A percentile compares a stretch with the other conserved stretches of the same genome.
phyloP scores from a whole-genome alignment of 2,329 filamentous ascomycete genomes.

The Rutstroemia sp. region DNA sequence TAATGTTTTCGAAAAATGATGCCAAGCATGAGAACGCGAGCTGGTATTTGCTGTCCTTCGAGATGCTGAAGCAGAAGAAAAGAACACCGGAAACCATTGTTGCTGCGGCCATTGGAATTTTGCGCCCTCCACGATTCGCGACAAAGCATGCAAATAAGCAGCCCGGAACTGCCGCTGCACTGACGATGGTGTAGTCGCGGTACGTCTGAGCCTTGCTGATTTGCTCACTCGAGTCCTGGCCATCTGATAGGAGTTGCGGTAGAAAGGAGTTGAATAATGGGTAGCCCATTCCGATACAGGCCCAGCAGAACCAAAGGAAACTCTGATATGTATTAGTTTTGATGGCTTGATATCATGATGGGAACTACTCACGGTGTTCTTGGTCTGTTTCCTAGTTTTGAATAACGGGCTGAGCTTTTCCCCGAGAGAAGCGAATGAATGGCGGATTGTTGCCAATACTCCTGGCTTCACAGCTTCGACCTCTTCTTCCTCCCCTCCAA shows the following conservation, averaged over 20 bases:
- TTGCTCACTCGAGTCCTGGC: slow-evolving; percentile 31
- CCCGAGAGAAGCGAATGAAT: slow-evolving; percentile 52
- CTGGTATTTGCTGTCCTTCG: slow-evolving; percentile 48
- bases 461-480: slow-evolving; percentile 10
- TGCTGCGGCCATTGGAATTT: slow-evolving; percentile 61
- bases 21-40: slow-evolving; percentile 61
- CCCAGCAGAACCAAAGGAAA: slow-evolving; percentile 73
- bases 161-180: slow-evolving; percentile 68
- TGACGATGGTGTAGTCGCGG: slow-evolving; percentile 77
- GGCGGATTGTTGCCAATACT: slow-evolving; percentile 16
- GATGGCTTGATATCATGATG: no score
- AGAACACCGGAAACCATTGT: slow-evolving; percentile 63
- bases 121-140: slow-evolving; percentile 64
- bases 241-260: slow-evolving; percentile 72
- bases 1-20: slow-evolving; percentile 68
- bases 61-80: slow-evolving; percentile 58
- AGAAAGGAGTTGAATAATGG: slow-evolving; percentile 86
- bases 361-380: slow-evolving; percentile 35
- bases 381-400: slow-evolving; percentile 42
- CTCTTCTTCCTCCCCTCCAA: slow-evolving; percentile 35
- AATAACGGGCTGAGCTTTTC: slow-evolving; percentile 63
- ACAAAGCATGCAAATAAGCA: slow-evolving; percentile 67
- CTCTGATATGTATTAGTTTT: not conserved
- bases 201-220: slow-evolving; percentile 49
- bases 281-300: slow-evolving; percentile 77